Evolutionary conservation across 345 rosid species (phyloP).

Genomic region (Carallia pectinifolia): DNA sequence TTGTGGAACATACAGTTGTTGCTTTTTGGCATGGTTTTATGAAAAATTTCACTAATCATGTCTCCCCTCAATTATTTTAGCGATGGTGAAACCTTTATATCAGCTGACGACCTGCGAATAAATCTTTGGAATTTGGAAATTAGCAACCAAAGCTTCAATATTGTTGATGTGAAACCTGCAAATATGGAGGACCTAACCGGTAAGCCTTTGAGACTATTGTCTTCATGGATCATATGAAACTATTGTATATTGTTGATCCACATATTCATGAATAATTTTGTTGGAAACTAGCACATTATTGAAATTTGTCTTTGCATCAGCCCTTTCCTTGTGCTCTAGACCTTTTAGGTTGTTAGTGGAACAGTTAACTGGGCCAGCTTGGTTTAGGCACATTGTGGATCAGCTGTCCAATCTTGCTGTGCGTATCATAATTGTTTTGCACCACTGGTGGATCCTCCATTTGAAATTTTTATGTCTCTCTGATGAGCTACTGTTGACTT

Average conservation of each 20-base stretch:
- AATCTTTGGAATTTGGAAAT: conserved; percentile 70
- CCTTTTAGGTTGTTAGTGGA: conserved; percentile 1
- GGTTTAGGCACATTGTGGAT: background rate
- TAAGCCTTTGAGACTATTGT: conserved; percentile 23
- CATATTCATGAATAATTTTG: background rate
- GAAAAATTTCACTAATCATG: background rate
- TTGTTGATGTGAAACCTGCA: conserved; percentile 56
- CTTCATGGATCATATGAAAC: background rate
- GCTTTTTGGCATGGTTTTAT: background rate
- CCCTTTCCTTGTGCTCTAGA: background rate
- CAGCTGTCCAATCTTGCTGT: background rate
- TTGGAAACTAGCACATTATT: background rate
- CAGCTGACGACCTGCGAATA: conserved; percentile 63
- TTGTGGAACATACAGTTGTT: background rate
- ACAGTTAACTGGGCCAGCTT: background rate
- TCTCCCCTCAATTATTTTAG: conserved; percentile 25
- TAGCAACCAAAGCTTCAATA: conserved; percentile 63
- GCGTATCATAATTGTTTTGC: background rate
- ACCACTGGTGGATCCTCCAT: background rate
- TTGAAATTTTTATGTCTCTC: background rate
- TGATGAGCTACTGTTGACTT: background rate
- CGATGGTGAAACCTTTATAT: conserved; percentile 66
- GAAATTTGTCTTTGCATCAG: background rate
- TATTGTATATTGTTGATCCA: background rate
- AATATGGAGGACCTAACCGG: conserved; percentile 70